These are phyloP conservation scores for Pythium rhizo-oryzae DNA, from an alignment of 352 stramenopile genomes.

Conservation along the genomic window DNA sequence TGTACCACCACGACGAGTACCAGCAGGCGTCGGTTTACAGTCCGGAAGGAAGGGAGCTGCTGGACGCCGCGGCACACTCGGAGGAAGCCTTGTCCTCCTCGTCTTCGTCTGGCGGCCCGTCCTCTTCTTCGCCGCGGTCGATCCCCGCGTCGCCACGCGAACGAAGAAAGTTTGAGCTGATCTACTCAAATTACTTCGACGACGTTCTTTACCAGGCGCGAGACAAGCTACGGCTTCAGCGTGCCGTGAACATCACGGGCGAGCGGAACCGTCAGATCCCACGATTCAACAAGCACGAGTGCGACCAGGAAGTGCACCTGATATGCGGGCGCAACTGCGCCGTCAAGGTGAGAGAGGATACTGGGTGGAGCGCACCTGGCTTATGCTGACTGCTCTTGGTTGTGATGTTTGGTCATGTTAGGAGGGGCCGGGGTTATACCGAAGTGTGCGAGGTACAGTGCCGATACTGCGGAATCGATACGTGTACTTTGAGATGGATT, in stretches of 20 bases:
- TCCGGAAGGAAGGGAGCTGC: not conserved
- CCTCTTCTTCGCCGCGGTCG: conserved; percentile 70
- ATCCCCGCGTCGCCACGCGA: conserved; percentile 81
- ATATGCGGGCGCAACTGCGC: conserved; percentile 83
- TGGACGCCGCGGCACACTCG: not conserved
- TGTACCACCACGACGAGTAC: not conserved
- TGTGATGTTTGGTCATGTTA: too few relatives aligned
- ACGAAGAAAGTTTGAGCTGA: conserved; percentile 69
- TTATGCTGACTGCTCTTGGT: too few relatives aligned
- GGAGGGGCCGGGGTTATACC: conserved; percentile 73
- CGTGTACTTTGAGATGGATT: conserved; percentile 88
- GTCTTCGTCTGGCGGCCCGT: conserved; percentile 22
- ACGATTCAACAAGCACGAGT: conserved; percentile 80
- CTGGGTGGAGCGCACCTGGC: too few relatives aligned
- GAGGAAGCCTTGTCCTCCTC: not conserved
- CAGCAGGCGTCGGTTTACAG: not conserved
- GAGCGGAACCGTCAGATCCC: conserved; percentile 58
- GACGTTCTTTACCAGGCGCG: conserved; percentile 84
- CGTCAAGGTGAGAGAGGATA: conserved; percentile 58
- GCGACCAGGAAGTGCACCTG: conserved; percentile 86
- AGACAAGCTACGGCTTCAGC: conserved; percentile 75
- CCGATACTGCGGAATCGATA: conserved; percentile 65
- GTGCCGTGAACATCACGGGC: conserved; percentile 68
- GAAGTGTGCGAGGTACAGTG: conserved; percentile 70
- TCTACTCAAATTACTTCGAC: conserved; percentile 84